Conservation (phyloP, 805 yeast genomes). For the Yarrowia bubula region DNA sequence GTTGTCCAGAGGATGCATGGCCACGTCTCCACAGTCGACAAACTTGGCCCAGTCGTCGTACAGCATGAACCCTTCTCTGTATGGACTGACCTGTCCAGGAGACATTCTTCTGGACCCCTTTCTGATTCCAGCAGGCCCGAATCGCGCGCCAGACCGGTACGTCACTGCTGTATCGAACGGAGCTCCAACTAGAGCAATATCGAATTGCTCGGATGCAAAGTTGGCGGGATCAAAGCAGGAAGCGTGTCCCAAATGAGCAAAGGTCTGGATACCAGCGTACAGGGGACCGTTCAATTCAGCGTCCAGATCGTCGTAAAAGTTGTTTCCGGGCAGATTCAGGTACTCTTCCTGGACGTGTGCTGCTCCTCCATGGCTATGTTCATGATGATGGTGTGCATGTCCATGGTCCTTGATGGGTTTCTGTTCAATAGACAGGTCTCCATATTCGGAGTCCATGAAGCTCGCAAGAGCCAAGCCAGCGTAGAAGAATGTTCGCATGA, state of each 20-base stretch:
- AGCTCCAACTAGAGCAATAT: conserved; percentile 72
- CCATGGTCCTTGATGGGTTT: conserved; percentile 14
- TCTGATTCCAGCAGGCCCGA: conserved; percentile 57
- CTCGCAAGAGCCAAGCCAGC: conserved; percentile 4
- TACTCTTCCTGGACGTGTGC: neutral
- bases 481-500: neutral
- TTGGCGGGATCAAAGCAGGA: conserved; percentile 53
- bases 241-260: conserved; percentile 67
- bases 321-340: neutral
- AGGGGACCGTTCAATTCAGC: conserved; percentile 16
- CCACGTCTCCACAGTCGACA: conserved; percentile 66
- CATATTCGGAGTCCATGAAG: conserved; percentile 21
- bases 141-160: conserved; percentile 77
- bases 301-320: conserved; percentile 19
- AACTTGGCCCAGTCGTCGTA: conserved; percentile 51
- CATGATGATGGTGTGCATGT: conserved; percentile 6
- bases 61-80: conserved; percentile 60
- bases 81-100: conserved; percentile 38
- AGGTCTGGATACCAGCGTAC: conserved; percentile 45
- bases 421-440: conserved; percentile 16
- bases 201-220: conserved; percentile 44
- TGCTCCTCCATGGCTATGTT: neutral
- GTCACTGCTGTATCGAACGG: conserved; percentile 84
- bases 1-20: conserved; percentile 64
- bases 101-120: conserved; percentile 45